phyloP scores from a whole-genome alignment of 805 yeast genomes.

The Suhomyces sp. region DNA sequence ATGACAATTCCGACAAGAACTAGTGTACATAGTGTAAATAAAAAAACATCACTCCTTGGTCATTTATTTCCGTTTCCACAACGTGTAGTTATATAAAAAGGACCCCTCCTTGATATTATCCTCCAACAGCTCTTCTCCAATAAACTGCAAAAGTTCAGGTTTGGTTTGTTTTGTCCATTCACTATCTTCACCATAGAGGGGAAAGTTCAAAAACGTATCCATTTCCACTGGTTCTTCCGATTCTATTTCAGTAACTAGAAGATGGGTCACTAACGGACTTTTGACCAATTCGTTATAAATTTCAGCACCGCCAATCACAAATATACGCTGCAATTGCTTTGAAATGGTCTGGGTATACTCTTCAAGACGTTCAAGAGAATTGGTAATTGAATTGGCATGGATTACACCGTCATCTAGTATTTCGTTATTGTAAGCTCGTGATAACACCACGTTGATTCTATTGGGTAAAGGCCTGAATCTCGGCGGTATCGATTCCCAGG shows the following conservation, averaged over 20 bases:
- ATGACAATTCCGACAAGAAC: slow-evolving; percentile 16
- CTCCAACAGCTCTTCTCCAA: slow-evolving; percentile 28
- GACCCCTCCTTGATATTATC: slow-evolving; percentile 37
- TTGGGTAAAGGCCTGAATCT: slow-evolving; percentile 79
- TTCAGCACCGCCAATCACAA: slow-evolving; percentile 91
- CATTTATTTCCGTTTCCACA: slow-evolving; percentile 44
- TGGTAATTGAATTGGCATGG: slow-evolving; percentile 27
- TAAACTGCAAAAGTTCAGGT: slow-evolving; percentile 34
- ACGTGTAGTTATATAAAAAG: slow-evolving; percentile 54
- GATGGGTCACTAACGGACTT: slow-evolving; percentile 45
- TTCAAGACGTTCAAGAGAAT: slow-evolving; percentile 20
- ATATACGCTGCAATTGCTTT: slow-evolving; percentile 52
- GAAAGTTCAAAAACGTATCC: slow-evolving; percentile 65
- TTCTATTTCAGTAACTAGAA: slow-evolving; percentile 68
- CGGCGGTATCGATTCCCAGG: slow-evolving; percentile 91
- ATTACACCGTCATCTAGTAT: slow-evolving; percentile 22
- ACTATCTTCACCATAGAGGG: slow-evolving; percentile 9
- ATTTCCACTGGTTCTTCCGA: slow-evolving; percentile 42
- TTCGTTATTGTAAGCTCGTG: slow-evolving; percentile 40
- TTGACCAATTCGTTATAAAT: slow-evolving; percentile 60
- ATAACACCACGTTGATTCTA: slow-evolving; percentile 72
- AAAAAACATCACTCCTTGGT: background rate
- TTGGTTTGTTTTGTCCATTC: slow-evolving; percentile 37
- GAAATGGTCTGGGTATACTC: slow-evolving; percentile 41
- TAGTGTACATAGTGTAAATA: slow-evolving; percentile 1